Conservation (phyloP, 2,329 filamentous ascomycete species). For the Moelleriella libera region DNA sequence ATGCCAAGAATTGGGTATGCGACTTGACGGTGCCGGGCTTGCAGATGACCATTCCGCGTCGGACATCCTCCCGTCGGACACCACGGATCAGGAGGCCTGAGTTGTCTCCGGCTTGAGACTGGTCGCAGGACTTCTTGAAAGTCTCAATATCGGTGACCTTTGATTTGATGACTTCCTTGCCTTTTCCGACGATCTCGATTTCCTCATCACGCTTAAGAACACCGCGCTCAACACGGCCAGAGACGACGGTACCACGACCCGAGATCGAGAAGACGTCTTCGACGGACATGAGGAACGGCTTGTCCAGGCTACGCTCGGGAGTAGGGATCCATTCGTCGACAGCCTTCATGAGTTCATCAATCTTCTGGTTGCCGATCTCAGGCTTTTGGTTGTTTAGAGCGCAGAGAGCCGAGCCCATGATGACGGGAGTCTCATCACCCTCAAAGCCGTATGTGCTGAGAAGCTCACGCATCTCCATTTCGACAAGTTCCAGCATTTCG, state of each 20-base stretch:
- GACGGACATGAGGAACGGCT: slow-evolving; percentile 98
- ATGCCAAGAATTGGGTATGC: slow-evolving; percentile 83
- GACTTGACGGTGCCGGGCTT: slow-evolving; percentile 74
- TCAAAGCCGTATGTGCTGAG: slow-evolving; percentile 89
- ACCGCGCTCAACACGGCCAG: slow-evolving; percentile 94
- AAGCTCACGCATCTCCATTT: slow-evolving; percentile 99
- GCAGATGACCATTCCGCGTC: slow-evolving; percentile 86
- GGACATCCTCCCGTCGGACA: slow-evolving; percentile 88
- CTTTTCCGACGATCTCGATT: slow-evolving; percentile 88
- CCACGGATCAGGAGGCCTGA: slow-evolving; percentile 92
- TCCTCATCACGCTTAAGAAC: slow-evolving; percentile 85
- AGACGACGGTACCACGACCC: slow-evolving; percentile 92
- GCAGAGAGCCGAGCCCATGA: slow-evolving; percentile 93
- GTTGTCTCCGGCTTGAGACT: slow-evolving; percentile 94
- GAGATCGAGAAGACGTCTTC: slow-evolving; percentile 86
- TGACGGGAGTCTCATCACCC: slow-evolving; percentile 91
- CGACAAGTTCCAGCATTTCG: slow-evolving; percentile 99
- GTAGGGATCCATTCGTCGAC: slow-evolving; percentile 97
- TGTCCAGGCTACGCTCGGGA: slow-evolving; percentile 83
- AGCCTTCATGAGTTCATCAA: slow-evolving; percentile 79
- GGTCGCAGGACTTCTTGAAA: slow-evolving; percentile 98
- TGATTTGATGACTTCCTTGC: slow-evolving; percentile 73
- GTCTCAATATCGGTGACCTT: slow-evolving; percentile 99
- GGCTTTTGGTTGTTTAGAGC: slow-evolving; percentile 75
- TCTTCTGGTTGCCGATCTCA: slow-evolving; percentile 77